Evolutionary conservation across 768 basidiomycete species (phyloP).

Genomic region (Xerocomellus amylosporus): DNA sequence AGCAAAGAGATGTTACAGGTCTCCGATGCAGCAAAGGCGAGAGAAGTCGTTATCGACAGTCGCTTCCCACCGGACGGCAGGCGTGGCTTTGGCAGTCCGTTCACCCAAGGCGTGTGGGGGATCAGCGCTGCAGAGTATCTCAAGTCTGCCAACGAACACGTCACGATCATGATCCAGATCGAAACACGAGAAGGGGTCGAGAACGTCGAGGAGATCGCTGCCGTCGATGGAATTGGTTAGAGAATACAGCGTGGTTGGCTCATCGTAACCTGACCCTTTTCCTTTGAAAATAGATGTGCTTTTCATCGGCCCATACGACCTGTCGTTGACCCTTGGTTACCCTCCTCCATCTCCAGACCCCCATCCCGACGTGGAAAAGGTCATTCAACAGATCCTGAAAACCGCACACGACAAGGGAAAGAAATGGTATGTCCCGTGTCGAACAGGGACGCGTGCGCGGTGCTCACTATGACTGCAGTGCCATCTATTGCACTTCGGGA

Average conservation of each 20-base stretch:
- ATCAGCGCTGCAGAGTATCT: conserved; percentile 52
- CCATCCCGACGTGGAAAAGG: conserved; percentile 58
- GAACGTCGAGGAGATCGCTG: conserved; percentile 58
- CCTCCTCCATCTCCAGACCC: conserved; percentile 62
- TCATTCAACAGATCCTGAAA: conserved; percentile 53
- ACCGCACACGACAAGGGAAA: conserved; percentile 53
- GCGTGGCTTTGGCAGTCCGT: conserved; percentile 65
- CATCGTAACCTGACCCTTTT: not conserved
- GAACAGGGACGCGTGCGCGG: not conserved
- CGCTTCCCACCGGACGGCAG: conserved; percentile 61
- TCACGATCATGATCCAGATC: conserved; percentile 64
- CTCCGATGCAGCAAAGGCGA: conserved; percentile 55
- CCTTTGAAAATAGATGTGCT: conserved; percentile 40
- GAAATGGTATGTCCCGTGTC: conserved; percentile 51
- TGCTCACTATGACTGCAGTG: conserved; percentile 32
- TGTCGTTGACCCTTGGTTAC: conserved; percentile 61
- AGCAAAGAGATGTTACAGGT: conserved; percentile 32
- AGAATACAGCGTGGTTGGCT: not conserved
- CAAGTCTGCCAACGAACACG: conserved; percentile 49
- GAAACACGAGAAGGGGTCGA: conserved; percentile 59
- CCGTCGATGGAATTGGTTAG: conserved; percentile 61
- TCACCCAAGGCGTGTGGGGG: conserved; percentile 58
- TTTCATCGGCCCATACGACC: conserved; percentile 67
- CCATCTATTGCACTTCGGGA: conserved; percentile 48
- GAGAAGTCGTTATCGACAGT: conserved; percentile 52